phyloP scores from a whole-genome alignment of 208 protist species.

The Acanthamoeba lenticulata region DNA sequence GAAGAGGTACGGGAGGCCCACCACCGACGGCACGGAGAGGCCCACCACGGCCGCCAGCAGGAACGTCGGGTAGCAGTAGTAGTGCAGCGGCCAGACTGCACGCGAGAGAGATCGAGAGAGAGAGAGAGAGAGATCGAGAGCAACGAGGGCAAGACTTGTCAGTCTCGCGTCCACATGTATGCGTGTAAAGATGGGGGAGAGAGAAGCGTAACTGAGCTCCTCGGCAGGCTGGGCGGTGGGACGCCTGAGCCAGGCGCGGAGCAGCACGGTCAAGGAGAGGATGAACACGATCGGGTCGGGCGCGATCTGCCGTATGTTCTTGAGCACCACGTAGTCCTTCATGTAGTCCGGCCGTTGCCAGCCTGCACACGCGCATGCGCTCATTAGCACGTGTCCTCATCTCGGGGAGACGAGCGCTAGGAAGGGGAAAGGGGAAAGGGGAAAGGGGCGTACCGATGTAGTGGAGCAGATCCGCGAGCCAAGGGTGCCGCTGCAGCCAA shows the following conservation, averaged over 20 bases:
- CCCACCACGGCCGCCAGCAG: not conserved
- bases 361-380: not conserved
- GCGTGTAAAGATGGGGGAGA: not conserved
- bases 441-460: not conserved
- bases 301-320: not conserved
- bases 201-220: not conserved
- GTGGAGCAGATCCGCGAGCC: not conserved
- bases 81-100: not conserved
- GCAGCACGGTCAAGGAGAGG: not conserved
- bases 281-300: not conserved
- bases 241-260: not conserved
- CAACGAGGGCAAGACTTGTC: too few relatives aligned
- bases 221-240: not conserved
- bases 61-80: constrained; percentile 23
- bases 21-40: not conserved
- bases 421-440: not conserved
- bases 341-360: constrained; percentile 2
- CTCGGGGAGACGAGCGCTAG: not conserved
- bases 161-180: not conserved
- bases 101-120: not conserved
- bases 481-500: not conserved
- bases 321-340: not conserved
- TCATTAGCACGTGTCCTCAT: too few relatives aligned
- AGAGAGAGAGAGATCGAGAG: too few relatives aligned
- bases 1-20: constrained; percentile 18